Conservation (phyloP, 495 filamentous ascomycete genomes). For the Penicillium dipodomyicola region DNA sequence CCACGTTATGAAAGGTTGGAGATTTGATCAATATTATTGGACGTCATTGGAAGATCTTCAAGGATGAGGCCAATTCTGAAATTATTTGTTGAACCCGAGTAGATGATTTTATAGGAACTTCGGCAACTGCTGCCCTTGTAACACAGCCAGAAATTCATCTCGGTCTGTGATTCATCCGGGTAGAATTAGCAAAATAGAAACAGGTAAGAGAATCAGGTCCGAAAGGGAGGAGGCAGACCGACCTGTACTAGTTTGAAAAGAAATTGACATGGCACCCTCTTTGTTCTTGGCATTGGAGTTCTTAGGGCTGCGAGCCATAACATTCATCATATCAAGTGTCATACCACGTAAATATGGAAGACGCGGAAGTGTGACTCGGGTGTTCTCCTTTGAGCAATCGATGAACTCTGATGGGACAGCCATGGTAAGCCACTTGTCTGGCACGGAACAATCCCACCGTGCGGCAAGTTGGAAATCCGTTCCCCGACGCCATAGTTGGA, state of each 20-base stretch:
- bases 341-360: constrained; percentile 29
- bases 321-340: constrained; percentile 36
- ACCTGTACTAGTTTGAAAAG: constrained; percentile 32
- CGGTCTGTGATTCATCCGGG: constrained; percentile 55
- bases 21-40: neutral
- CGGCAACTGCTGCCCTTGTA: constrained; percentile 13
- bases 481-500: constrained; percentile 38
- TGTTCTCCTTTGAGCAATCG: constrained; percentile 26
- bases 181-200: constrained; percentile 3
- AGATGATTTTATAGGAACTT: constrained; percentile 1
- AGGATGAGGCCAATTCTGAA: no score
- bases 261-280: constrained; percentile 34
- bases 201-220: neutral
- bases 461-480: constrained; percentile 28
- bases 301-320: constrained; percentile 31
- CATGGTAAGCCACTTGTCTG: constrained; percentile 39
- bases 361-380: constrained; percentile 26
- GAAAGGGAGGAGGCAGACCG: neutral
- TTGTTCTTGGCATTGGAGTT: constrained; percentile 19
- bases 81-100: neutral
- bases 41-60: no score
- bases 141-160: constrained; percentile 27
- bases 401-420: constrained; percentile 10
- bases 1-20: neutral
- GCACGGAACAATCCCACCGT: constrained; percentile 34